phyloP scores from a whole-genome alignment of 345 rosid species.

The Noccaea bulbosa region DNA sequence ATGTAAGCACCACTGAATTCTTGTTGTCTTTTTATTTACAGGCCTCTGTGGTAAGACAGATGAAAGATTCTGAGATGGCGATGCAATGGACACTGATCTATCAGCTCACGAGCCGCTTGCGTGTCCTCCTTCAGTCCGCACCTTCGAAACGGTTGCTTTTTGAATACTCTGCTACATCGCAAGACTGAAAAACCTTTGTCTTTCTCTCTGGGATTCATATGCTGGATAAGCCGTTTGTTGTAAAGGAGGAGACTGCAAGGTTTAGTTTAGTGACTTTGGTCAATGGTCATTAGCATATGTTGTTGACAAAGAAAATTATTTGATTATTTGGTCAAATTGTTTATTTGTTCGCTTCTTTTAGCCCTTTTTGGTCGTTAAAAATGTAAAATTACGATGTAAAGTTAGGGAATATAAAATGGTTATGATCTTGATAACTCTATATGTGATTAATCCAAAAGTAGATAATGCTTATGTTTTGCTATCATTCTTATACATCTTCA shows the following conservation, averaged over 20 bases:
- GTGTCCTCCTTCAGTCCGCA: slow-evolving; percentile 87
- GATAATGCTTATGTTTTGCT: no score
- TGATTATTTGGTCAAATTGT: slow-evolving; percentile 32
- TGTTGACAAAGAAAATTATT: slow-evolving; percentile 12
- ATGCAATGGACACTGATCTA: slow-evolving; percentile 95
- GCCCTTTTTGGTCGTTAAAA: slow-evolving; percentile 6
- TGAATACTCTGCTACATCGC: slow-evolving; percentile 91
- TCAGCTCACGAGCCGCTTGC: slow-evolving; percentile 87
- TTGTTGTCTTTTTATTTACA: slow-evolving; percentile 35
- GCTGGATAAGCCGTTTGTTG: slow-evolving; percentile 11
- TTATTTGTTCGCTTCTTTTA: slow-evolving; percentile 2
- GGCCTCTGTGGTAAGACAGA: slow-evolving; percentile 94
- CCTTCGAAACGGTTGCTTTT: slow-evolving; percentile 92
- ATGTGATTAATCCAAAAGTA: no score
- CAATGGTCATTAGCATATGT: slow-evolving; percentile 22
- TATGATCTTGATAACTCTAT: no score
- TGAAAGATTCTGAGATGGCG: slow-evolving; percentile 98
- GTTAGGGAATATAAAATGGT: neutral
- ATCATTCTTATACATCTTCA: no score
- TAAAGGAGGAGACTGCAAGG: slow-evolving; percentile 2
- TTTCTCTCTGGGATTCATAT: slow-evolving; percentile 12
- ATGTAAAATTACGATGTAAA: slow-evolving; percentile 40
- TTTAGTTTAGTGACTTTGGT: slow-evolving; percentile 16
- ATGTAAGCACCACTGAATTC: neutral
- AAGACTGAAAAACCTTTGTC: slow-evolving; percentile 52